Evolutionary conservation across 192 early-diverging fungal species (phyloP), one percentile per base, ranked within the genome.

Genomic region (Coemansia guatemalensis): DNA sequence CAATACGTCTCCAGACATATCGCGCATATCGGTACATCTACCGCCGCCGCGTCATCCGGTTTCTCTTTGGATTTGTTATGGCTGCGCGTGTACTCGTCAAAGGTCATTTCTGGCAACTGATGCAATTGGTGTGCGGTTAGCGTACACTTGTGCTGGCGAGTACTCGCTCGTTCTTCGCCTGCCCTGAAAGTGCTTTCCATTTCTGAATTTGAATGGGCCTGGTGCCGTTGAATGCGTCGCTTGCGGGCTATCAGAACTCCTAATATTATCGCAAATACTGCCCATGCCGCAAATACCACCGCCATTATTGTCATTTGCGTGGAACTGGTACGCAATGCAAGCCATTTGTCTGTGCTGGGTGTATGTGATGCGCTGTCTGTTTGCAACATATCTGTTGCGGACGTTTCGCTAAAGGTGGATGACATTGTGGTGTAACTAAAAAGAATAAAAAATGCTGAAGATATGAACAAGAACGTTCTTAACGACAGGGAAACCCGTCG

Each of bases 1-100:
- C 23, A 14, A 62, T 60, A 76, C 1, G 9, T 12, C 1, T 77
- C 80, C 32, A 82, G 24, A 48, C 80, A 82, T 17, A 82, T 67
- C 0, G 47, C 68, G 29, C 78, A 81, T 20, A 11, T 52, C 5
- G 56, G 29, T 0, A 32, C 35, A 21, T 65, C 68, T 11, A 22
- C 33, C 12, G n/a, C n/a, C 47, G 21, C 9, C 9, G 9, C 35
- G 11, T 39, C 35, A n/a, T 53, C 50, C 23, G 9, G 8, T 20
- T 56, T 33, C 5, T 55, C 27, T 14, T 49, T 33, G 53, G n/a
- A 21, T 4, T 22, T 26, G 25, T 58, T 48, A 21, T 6, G 6
- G 1, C 25, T 62, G 35, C 22, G 23, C 12, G 14, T 2, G 12
- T 75, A 58, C 9, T 69, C 56, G 21, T 35, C 33, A 12, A 41